Conservation (phyloP, 805 yeast genomes). For the Candida loeiensis region DNA sequence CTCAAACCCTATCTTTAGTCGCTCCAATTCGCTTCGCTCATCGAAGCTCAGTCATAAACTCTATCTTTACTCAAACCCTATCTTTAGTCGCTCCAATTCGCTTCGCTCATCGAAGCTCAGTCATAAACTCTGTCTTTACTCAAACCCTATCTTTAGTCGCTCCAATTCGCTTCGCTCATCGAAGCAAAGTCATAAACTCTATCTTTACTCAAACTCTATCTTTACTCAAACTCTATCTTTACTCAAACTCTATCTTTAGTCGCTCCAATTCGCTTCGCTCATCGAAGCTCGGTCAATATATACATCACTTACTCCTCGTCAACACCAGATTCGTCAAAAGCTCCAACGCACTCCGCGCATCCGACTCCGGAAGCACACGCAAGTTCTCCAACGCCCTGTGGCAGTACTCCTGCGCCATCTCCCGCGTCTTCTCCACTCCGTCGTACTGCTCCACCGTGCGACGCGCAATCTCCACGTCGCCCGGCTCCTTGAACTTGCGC, state of each 20-base stretch:
- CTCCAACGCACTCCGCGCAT: slow-evolving; percentile 83
- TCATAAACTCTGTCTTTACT: too few relatives aligned
- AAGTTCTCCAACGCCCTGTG: slow-evolving; percentile 69
- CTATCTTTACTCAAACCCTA: too few relatives aligned
- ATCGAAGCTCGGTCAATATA: too few relatives aligned
- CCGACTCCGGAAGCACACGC: slow-evolving; percentile 77
- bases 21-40: too few relatives aligned
- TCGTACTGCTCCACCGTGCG: slow-evolving; percentile 63
- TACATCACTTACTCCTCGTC: slow-evolving; percentile 64
- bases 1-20: too few relatives aligned
- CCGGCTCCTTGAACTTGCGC: slow-evolving; percentile 74
- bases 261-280: not conserved
- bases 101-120: too few relatives aligned
- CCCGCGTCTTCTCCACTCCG: slow-evolving; percentile 74
- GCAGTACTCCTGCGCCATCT: slow-evolving; percentile 76
- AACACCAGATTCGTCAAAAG: slow-evolving; percentile 78
- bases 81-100: too few relatives aligned
- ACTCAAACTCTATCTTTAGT: not conserved
- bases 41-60: too few relatives aligned
- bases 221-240: not conserved
- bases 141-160: too few relatives aligned
- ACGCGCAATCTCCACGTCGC: slow-evolving; percentile 83
- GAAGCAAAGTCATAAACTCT: too few relatives aligned
- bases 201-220: too few relatives aligned
- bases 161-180: too few relatives aligned